phyloP scores from a whole-genome alignment of 2,329 filamentous ascomycete species.

The Blastomyces gilchristii region DNA sequence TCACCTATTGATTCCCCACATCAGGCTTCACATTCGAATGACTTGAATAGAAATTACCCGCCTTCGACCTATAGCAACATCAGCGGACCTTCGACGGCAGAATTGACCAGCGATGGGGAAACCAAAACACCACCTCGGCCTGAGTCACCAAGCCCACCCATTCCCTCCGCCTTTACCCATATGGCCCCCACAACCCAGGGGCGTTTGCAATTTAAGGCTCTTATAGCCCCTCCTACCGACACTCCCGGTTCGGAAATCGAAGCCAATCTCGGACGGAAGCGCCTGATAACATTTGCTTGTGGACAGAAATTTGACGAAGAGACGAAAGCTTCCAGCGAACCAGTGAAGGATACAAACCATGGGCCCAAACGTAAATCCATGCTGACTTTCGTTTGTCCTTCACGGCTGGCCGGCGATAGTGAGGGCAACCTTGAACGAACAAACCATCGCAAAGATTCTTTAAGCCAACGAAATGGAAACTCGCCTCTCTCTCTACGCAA shows the following conservation, averaged over 20 bases:
- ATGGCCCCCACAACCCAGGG: conserved; percentile 16
- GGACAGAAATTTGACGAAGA: conserved; percentile 46
- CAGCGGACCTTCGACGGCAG: conserved; percentile 73
- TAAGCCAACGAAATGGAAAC: conserved; percentile 30
- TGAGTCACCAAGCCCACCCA: conserved; percentile 79
- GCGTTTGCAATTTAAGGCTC: neutral
- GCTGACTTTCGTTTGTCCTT: conserved; percentile 40
- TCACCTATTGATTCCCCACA: conserved; percentile 23
- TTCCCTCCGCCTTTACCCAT: conserved; percentile 37
- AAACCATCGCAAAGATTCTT: conserved; percentile 18
- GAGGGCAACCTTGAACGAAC: conserved; percentile 20
- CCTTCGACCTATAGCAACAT: conserved; percentile 65
- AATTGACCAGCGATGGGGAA: conserved; percentile 89
- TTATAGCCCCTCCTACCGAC: conserved; percentile 17
- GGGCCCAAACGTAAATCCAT: conserved; percentile 34
- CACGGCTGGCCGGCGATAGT: conserved; percentile 22
- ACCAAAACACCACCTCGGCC: conserved; percentile 81
- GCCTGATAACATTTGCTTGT: conserved; percentile 89
- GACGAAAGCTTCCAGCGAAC: conserved; percentile 26
- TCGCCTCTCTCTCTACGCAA: conserved; percentile 24
- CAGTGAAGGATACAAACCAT: conserved; percentile 18
- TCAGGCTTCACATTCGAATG: conserved; percentile 6
- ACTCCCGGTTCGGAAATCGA: conserved; percentile 48
- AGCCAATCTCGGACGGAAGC: conserved; percentile 61
- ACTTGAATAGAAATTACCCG: conserved; percentile 30